These are phyloP conservation scores for Cryptococcus sp. DNA, from an alignment of 1,284 basidiomycete species.

Conservation along the genomic window DNA sequence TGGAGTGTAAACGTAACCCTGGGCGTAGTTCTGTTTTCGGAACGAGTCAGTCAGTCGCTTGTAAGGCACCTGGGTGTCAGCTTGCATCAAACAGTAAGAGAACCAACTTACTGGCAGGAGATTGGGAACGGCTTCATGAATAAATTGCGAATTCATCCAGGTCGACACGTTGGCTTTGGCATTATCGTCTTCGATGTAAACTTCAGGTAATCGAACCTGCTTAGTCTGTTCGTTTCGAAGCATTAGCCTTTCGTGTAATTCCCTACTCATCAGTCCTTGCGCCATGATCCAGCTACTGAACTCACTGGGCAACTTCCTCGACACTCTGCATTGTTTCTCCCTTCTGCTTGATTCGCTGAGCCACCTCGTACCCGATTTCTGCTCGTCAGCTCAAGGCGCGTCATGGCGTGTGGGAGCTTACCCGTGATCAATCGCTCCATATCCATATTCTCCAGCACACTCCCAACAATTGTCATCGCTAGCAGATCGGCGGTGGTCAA, in stretches of 20 bases:
- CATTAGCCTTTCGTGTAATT: constrained; percentile 80
- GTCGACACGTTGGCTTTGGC: constrained; percentile 84
- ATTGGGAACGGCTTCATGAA: constrained; percentile 70
- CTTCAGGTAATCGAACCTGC: constrained; percentile 92
- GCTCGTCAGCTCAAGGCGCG: not conserved
- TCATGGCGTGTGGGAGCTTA: not conserved
- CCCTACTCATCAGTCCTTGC: constrained; percentile 62
- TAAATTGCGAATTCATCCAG: constrained; percentile 69
- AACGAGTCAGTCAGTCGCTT: constrained; percentile 94
- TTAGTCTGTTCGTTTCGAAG: constrained; percentile 95
- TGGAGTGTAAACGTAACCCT: constrained; percentile 53
- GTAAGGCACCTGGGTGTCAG: constrained; percentile 65
- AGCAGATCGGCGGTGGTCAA: constrained; percentile 92
- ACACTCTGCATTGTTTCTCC: constrained; percentile 71
- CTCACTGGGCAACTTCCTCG: constrained; percentile 78
- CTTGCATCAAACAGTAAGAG: not conserved
- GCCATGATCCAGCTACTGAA: constrained; percentile 63
- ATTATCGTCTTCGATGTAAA: constrained; percentile 85
- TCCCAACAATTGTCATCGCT: constrained; percentile 92
- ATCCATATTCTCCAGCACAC: constrained; percentile 95
- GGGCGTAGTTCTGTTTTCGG: constrained; percentile 41
- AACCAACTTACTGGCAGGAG: constrained; percentile 66
- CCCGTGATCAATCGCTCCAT: constrained; percentile 84
- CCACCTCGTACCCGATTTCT: constrained; percentile 90
- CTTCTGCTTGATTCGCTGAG: constrained; percentile 76